Conservation (phyloP, 192 early-diverging fungal species). For the Lobosporangium transversale region DNA sequence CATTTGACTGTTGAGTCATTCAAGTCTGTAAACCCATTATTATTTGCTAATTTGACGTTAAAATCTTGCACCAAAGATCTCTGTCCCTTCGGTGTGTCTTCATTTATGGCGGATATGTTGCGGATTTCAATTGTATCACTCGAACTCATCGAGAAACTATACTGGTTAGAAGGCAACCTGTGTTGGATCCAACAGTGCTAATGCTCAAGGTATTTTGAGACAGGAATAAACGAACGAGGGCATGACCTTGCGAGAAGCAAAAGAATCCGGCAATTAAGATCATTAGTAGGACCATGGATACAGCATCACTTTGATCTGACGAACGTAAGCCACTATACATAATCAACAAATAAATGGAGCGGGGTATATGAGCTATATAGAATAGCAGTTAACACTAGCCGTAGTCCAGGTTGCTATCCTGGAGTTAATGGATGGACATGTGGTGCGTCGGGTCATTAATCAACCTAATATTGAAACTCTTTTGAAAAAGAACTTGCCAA, state of each 20-base stretch:
- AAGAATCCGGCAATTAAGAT: constrained; percentile 91
- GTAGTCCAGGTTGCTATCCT: constrained; percentile 94
- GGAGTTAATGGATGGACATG: constrained; percentile 64
- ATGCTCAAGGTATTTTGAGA: constrained; percentile 92
- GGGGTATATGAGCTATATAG: too few relatives aligned
- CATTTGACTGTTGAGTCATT: too few relatives aligned
- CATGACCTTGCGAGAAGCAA: constrained; percentile 87
- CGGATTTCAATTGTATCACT: constrained; percentile 98
- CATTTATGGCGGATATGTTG: constrained; percentile 94
- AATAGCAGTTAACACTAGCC: too few relatives aligned
- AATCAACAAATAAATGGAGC: too few relatives aligned
- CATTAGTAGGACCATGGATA: constrained; percentile 96
- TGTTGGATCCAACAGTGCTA: constrained; percentile 94
- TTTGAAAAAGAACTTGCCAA: constrained; percentile 73
- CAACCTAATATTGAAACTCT: constrained; percentile 84
- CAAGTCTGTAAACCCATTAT: too few relatives aligned
- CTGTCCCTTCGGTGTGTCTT: constrained; percentile 99
- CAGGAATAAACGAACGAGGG: constrained; percentile 94
- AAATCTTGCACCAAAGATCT: constrained; percentile 71
- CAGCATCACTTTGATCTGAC: constrained; percentile 88
- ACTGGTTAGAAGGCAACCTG: constrained; percentile 98
- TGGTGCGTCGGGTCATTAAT: constrained; percentile 74
- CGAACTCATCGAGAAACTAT: constrained; percentile 99
- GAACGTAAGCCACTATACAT: constrained; percentile 90
- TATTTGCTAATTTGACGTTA: too few relatives aligned